Base-by-base conservation (phyloP, 805 yeast species). In the Myxozyma vanderwaltii region DNA sequence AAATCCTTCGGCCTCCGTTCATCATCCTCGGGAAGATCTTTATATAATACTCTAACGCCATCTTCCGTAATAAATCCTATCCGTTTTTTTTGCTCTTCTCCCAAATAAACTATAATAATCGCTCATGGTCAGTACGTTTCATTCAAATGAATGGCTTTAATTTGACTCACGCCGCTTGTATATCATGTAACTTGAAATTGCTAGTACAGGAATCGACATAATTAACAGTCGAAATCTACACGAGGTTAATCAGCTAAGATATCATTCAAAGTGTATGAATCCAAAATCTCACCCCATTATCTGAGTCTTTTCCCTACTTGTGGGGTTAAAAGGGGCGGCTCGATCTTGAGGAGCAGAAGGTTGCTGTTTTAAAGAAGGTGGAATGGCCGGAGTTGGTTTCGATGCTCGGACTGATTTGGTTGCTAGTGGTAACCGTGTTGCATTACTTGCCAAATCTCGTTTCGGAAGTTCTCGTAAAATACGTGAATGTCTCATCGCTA, bases 191-290 rank as follows among this genome's bases (percentile, higher is more conserved):
- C 58, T 49, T 17, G 65, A 51, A 10, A 55, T 46, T 6, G 46
- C 59, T 1, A 61, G 41, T 24, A 61, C 23, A 35, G 65, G 65
- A 44, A 61, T 26, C 38, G 65, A 61, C 63, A 61, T 55, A 23
- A 61, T 33, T 23, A 61, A 26, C 29, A 61, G 21, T 27, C 63
- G 63, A 26, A 23, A 33, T 19, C 33, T 47, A 39, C 41, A 33
- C 23, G n/a, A n/a, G n/a, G n/a, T n/a, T n/a, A n/a, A n/a, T n/a
- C n/a, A n/a, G n/a, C n/a, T n/a, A n/a, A n/a, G n/a, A n/a, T n/a
- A n/a, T n/a, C n/a, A n/a, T n/a, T n/a, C n/a, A n/a, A n/a, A n/a
- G n/a, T n/a, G n/a, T n/a, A 6, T 29, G 33, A 29, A 29, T 29
- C 10, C 33, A 29, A 38, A 17, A 38, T 17, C 43, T 5, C 6